Evolutionary conservation across 2,329 filamentous ascomycete species (phyloP).

Genomic region (Talaromyces sp.): DNA sequence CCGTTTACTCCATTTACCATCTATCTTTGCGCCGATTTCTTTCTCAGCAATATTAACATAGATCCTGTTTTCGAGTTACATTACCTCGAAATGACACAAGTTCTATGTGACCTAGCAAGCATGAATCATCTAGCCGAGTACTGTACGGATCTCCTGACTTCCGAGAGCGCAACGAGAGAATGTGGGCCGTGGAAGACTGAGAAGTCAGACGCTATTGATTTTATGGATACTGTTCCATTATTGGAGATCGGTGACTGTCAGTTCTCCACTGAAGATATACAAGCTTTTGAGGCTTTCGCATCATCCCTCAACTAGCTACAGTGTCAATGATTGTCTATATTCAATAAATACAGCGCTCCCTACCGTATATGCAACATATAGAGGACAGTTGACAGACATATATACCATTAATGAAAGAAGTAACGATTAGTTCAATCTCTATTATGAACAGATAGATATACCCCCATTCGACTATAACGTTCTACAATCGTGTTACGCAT

Average conservation of each 20-base stretch:
- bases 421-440: no score
- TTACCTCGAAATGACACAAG: neutral
- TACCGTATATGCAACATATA: no score
- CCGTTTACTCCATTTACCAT: neutral
- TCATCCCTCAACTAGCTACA: neutral
- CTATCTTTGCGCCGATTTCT: neutral
- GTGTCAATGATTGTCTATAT: no score
- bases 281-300: neutral
- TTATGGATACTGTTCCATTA: neutral
- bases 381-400: no score
- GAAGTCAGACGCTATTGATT: neutral
- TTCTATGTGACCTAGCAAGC: neutral
- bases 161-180: neutral
- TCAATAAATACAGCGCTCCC: no score
- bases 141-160: neutral
- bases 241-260: neutral
- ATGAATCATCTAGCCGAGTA: neutral
- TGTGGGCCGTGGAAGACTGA: neutral
- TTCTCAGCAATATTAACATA: neutral
- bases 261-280: neutral
- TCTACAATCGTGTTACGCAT: no score
- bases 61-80: neutral
- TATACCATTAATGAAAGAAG: no score
- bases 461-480: no score
- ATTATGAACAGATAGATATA: no score